phyloP scores from a whole-genome alignment of 2,329 filamentous ascomycete genomes.

The Daldinia sp. region DNA sequence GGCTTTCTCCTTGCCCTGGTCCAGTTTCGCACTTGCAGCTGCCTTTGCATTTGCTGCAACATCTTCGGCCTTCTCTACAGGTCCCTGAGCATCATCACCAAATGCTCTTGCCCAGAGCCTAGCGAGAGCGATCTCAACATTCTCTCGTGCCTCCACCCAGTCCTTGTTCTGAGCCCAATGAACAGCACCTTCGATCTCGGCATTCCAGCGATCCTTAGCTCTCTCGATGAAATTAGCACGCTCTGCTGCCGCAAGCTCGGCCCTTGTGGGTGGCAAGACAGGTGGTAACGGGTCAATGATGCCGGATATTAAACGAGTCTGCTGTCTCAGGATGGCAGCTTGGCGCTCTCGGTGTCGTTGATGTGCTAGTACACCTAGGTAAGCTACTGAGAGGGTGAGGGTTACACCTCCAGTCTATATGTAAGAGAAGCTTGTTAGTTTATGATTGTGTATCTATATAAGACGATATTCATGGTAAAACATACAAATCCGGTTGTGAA shows the following conservation, averaged over 20 bases:
- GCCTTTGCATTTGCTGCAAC: constrained; percentile 29
- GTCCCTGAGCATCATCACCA: constrained; percentile 52
- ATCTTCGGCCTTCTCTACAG: constrained; percentile 42
- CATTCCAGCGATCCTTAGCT: constrained; percentile 83
- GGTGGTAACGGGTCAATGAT: constrained; percentile 63
- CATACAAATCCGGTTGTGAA: constrained; percentile 81
- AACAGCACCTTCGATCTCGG: constrained; percentile 75
- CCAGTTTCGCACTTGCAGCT: constrained; percentile 50
- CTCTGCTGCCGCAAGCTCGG: constrained; percentile 64
- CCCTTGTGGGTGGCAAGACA: constrained; percentile 62
- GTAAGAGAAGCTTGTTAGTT: neutral
- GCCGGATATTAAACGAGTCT: constrained; percentile 65
- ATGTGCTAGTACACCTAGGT: constrained; percentile 77
- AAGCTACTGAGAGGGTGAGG: constrained; percentile 78
- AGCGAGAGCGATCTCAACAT: constrained; percentile 63
- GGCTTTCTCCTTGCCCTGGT: constrained; percentile 54
- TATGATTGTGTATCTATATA: neutral
- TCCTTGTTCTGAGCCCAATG: constrained; percentile 74
- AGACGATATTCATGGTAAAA: constrained; percentile 34
- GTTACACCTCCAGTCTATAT: constrained; percentile 78
- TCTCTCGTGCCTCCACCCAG: constrained; percentile 72
- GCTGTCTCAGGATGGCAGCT: constrained; percentile 67
- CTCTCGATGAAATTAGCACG: constrained; percentile 71
- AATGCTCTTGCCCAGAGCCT: constrained; percentile 59
- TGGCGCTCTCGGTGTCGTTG: constrained; percentile 74